A percentile compares a stretch with the other conserved stretches of the same genome.
Conservation (phyloP, 129 eudicot genomes). For the Pittosporum tobira region DNA sequence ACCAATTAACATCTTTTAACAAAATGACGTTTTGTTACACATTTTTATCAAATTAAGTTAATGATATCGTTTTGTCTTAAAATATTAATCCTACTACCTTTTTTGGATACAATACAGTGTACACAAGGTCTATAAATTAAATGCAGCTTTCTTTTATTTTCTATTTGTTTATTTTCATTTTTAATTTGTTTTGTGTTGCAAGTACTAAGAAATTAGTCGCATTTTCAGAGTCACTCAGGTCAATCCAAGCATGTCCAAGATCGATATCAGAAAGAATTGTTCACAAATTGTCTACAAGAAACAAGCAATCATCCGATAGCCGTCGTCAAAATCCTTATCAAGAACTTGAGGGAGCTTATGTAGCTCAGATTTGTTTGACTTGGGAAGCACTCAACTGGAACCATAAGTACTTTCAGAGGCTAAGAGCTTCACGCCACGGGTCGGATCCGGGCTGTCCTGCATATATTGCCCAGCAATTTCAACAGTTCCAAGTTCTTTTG, state of each 20-base stretch:
- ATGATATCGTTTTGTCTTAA: no score
- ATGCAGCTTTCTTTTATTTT: background rate
- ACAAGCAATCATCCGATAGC: slow-evolving; percentile 28
- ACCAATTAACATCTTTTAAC: no score
- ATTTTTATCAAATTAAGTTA: no score
- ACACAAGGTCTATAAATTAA: no score
- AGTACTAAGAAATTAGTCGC: background rate
- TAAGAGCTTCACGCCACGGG: slow-evolving; percentile 46
- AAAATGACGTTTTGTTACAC: no score
- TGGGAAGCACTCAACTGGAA: slow-evolving; percentile 98
- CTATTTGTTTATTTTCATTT: no score
- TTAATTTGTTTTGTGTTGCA: no score
- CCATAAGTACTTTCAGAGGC: slow-evolving; percentile 59
- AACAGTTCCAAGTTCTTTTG: slow-evolving; percentile 80
- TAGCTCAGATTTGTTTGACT: slow-evolving; percentile 79
- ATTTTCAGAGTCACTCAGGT: slow-evolving; percentile 65
- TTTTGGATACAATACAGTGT: no score
- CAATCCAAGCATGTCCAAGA: slow-evolving; percentile 61
- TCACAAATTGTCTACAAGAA: slow-evolving; percentile 41
- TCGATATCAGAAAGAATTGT: slow-evolving; percentile 75
- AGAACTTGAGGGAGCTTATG: slow-evolving; percentile 79
- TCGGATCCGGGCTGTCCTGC: slow-evolving; percentile 90
- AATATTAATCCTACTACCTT: no score
- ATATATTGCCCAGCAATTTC: slow-evolving; percentile 78
- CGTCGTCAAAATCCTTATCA: slow-evolving; percentile 54